Percentiles rank a stretch among this genome's conserved stretches.
Evolutionary conservation across 164 flowering plant species (phyloP).

Genomic region (Akebia trifoliata): DNA sequence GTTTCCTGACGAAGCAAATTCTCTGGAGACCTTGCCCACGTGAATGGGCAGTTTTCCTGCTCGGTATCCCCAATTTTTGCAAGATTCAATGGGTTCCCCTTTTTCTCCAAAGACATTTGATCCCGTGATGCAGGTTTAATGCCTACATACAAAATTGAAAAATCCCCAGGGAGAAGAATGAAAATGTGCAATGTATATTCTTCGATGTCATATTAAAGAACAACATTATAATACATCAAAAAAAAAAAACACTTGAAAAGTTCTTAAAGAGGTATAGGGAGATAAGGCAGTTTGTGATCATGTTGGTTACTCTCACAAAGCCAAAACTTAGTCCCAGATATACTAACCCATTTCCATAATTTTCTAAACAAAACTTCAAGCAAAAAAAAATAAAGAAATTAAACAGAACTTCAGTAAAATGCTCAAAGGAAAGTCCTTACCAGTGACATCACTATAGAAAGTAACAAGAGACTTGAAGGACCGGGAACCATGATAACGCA

Average conservation of each 20-base stretch:
- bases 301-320: background rate
- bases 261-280: background rate
- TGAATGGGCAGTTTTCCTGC: slow-evolving; percentile 72
- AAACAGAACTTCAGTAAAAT: background rate
- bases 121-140: slow-evolving; percentile 37
- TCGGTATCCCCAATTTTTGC: slow-evolving; percentile 34
- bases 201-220: background rate
- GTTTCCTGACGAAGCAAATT: slow-evolving; percentile 73
- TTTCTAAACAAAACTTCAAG: too few relatives aligned
- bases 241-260: background rate
- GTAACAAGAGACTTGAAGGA: slow-evolving; percentile 49
- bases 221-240: background rate
- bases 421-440: slow-evolving; percentile 30
- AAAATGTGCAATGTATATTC: too few relatives aligned
- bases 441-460: slow-evolving; percentile 72
- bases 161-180: background rate
- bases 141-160: slow-evolving; percentile 27
- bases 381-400: background rate
- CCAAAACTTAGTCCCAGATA: too few relatives aligned
- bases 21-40: slow-evolving; percentile 93
- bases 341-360: too few relatives aligned
- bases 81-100: slow-evolving; percentile 30
- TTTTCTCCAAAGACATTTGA: slow-evolving; percentile 28
- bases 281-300: background rate
- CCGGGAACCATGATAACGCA: slow-evolving; percentile 72